phyloP scores from a whole-genome alignment of 441 rosid species.

The Biscutella auriculata region DNA sequence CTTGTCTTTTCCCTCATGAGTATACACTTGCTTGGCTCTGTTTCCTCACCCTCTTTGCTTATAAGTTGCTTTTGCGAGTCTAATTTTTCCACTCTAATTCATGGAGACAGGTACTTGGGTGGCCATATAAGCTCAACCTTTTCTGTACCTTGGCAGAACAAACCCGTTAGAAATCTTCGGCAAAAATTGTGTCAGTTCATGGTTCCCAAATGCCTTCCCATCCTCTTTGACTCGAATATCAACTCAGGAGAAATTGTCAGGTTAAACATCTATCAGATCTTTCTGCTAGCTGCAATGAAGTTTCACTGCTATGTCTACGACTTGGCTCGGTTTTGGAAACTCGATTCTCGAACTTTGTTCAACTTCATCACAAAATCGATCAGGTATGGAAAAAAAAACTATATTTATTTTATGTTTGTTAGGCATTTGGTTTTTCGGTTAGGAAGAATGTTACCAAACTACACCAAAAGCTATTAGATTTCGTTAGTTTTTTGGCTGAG shows the following conservation, averaged over 20 bases:
- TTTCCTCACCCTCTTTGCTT: background rate
- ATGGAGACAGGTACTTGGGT: slow-evolving; percentile 49
- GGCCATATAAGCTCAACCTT: slow-evolving; percentile 56
- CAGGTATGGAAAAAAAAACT: slow-evolving; percentile 32
- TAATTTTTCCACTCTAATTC: background rate
- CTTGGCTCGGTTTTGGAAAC: slow-evolving; percentile 41
- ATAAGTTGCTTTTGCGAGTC: background rate
- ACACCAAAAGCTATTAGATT: too few relatives aligned
- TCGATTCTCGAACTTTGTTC: slow-evolving; percentile 24
- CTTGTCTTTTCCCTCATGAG: background rate
- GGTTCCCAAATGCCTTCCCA: slow-evolving; percentile 73
- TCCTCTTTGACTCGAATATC: slow-evolving; percentile 69
- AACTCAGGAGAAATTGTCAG: slow-evolving; percentile 57
- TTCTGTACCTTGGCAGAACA: slow-evolving; percentile 49
- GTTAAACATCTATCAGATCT: slow-evolving; percentile 76
- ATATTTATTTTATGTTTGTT: background rate
- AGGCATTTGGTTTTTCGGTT: background rate
- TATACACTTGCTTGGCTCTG: background rate
- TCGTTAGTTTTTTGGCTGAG: too few relatives aligned
- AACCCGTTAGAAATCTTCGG: slow-evolving; percentile 34
- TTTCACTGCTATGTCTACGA: slow-evolving; percentile 61
- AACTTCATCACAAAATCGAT: slow-evolving; percentile 39
- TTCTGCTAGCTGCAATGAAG: slow-evolving; percentile 80
- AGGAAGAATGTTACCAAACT: background rate
- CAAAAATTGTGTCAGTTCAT: slow-evolving; percentile 40